Evolutionary conservation across 495 filamentous ascomycete species (phyloP), one percentile per base, ranked within the genome.

Genomic region (Lepraria neglecta): DNA sequence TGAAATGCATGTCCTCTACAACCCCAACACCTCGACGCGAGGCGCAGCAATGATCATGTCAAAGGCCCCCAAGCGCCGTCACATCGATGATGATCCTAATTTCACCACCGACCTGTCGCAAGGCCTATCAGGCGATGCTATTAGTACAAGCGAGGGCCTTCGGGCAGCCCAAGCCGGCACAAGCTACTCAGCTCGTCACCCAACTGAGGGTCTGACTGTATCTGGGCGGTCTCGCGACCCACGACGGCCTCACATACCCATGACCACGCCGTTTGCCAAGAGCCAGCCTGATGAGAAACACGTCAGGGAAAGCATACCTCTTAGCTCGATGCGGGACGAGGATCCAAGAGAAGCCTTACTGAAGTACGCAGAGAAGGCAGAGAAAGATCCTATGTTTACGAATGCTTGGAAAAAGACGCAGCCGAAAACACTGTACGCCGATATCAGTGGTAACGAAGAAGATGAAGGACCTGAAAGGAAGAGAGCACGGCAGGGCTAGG

Each of bases 281-380:
- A 88, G 83, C 52, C 87, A 92, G 68, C 91, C 95, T 7, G 91
- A 97, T 74, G 89, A 92, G 73, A 85, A 84, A 62, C 89, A 95
- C 75, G 89, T 98, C 59, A 83, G 85, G 47, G 84, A 92, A 66
- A 86, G 85, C 64, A 95, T 96, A 48, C 90, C 92, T 19, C 78
- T 97, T 38, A 94, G 89, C 65, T 85, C 81, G n/a, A 95, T 97
- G 91, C 82, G 94, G 27, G 92, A 98, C 74, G 94, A 98, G 72
- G 94, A 98, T 77, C 94, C 94, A 9, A 78, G 94, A 60, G 94
- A 96, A 75, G 94, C 94, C 35, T 75, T 98, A 64, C 72, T 97
- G 65, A 96, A 94, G 74, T 98, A 97, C 78, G 94, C 92, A 17
- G 90, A 96, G 19, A 86, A 94, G 69, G 92, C 91, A 5, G 84